Conservation (phyloP, 2,329 filamentous ascomycete species). For the Tolypocladium endophyticum region DNA sequence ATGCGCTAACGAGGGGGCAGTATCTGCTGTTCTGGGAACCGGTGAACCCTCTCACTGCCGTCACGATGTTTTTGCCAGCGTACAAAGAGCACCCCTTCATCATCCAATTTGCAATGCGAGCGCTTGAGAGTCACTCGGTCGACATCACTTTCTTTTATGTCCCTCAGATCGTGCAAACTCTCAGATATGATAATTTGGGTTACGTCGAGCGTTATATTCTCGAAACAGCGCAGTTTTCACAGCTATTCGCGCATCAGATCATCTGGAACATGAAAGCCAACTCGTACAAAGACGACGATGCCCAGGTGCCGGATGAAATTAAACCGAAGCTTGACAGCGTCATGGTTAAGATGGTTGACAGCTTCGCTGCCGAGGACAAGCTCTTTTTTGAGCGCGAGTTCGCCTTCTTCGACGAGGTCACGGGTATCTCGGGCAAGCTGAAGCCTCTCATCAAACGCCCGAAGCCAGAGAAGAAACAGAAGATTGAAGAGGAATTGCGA, state of each 20-base stretch:
- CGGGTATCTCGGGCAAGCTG: slow-evolving; percentile 86
- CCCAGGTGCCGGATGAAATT: slow-evolving; percentile 75
- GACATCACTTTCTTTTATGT: slow-evolving; percentile 99
- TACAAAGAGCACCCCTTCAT: slow-evolving; percentile 89
- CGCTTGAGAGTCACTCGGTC: slow-evolving; percentile 87
- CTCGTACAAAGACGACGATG: slow-evolving; percentile 94
- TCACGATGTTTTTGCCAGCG: slow-evolving; percentile 84
- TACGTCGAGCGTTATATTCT: slow-evolving; percentile 96
- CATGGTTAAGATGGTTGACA: slow-evolving; percentile 70
- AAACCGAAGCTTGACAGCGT: slow-evolving; percentile 92
- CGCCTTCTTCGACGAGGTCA: slow-evolving; percentile 96
- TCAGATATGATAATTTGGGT: slow-evolving; percentile 85
- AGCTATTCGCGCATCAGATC: slow-evolving; percentile 96
- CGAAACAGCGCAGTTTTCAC: slow-evolving; percentile 95
- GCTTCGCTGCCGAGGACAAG: slow-evolving; percentile 69
- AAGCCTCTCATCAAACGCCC: slow-evolving; percentile 84
- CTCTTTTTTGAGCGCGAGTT: slow-evolving; percentile 93
- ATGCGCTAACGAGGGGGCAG: slow-evolving; percentile 26
- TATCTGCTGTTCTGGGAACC: slow-evolving; percentile 90
- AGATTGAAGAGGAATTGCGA: slow-evolving; percentile 95
- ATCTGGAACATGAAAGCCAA: slow-evolving; percentile 99
- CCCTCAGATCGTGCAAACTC: slow-evolving; percentile 90
- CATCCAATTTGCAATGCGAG: slow-evolving; percentile 92
- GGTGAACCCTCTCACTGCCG: slow-evolving; percentile 84
- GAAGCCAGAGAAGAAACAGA: slow-evolving; percentile 96